Evolutionary conservation across 1,139 yeast species (phyloP), one percentile per base, ranked within the genome.

Genomic region (Candida freyschussii): DNA sequence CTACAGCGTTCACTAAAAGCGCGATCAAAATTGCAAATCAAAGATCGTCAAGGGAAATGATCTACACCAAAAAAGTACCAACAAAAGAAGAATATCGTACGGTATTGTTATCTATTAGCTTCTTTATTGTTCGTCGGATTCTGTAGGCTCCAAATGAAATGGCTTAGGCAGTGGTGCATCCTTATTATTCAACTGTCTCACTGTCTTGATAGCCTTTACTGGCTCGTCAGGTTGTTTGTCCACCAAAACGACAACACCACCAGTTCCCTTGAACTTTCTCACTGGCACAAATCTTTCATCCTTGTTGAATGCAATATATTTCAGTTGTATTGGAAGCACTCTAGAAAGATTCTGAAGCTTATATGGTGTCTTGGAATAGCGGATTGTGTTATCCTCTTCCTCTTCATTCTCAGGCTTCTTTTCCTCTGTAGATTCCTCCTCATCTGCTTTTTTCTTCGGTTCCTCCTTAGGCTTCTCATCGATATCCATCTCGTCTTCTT

Each of bases 151-250:
- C 11, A 47, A 24, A 22, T 38, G 47, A 46, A 91, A 91, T 34
- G 96, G 93, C 47, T 81, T 80, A 21, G 97, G 97, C 32, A 87
- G 52, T 30, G 97, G 96, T 1, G 97, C 97, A 50, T 86, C 94
- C 19, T 78, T 80, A 41, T 76, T 70, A 53, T 77, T 82, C 55
- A 75, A 67, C 58, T 87, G 95, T 60, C 95, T 80, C 19, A 87
- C 81, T 1, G 97, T 89, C 60, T 80, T 83, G 56, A 91, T 83
- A 41, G 72, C 60, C 41, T 77, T 82, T 16, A 72, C 65, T 26
- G 79, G 75, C 50, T 78, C 83, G 5, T 65, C 72, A 4, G 95
- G 89, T 34, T 63, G 65, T 37, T 72, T 73, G 55, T 87, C 97
- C 36, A 71, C 66, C 43, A 91, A 70, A 10, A 93, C 78, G 33